Conservation (phyloP, 1,284 basidiomycete species). For the Heliocybe sulcata region DNA sequence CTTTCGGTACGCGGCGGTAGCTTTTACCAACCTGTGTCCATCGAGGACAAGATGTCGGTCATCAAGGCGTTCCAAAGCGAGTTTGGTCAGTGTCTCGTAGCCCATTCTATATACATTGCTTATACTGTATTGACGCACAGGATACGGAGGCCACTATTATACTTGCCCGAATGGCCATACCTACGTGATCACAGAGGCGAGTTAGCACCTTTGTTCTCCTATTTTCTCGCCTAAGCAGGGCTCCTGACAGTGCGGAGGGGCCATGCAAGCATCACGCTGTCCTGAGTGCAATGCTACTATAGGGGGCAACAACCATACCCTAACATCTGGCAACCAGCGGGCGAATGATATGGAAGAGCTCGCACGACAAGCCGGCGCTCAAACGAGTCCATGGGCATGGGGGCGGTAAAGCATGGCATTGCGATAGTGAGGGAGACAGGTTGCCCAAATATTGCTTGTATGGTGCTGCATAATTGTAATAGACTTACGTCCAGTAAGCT, state of each 20-base stretch:
- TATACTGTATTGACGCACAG: slow-evolving; percentile 18
- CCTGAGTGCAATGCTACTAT: slow-evolving; percentile 46
- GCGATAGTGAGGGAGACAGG: no score
- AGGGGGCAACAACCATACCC: slow-evolving; percentile 37
- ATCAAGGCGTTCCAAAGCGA: slow-evolving; percentile 35
- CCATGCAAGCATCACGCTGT: slow-evolving; percentile 34
- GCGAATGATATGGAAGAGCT: slow-evolving; percentile 38
- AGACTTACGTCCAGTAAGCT: no score
- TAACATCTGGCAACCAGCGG: slow-evolving; percentile 32
- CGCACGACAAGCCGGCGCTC: slow-evolving; percentile 15
- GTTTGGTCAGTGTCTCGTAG: background rate
- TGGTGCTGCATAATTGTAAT: no score
- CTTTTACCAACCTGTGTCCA: slow-evolving; percentile 35
- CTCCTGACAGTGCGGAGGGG: slow-evolving; percentile 44
- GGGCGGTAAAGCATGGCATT: background rate
- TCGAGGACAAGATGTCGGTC: slow-evolving; percentile 39
- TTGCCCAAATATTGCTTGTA: no score
- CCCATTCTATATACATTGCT: background rate
- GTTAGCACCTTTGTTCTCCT: slow-evolving; percentile 7
- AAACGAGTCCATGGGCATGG: slow-evolving; percentile 10
- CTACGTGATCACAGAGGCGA: slow-evolving; percentile 38
- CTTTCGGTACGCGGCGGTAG: slow-evolving; percentile 22
- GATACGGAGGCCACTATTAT: slow-evolving; percentile 42
- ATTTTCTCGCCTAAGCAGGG: background rate
- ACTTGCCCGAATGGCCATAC: slow-evolving; percentile 41